Evolutionary conservation across 352 stramenopile species (phyloP), one percentile per base, ranked within the genome.

Genomic region (Thalassiosira ordinaria): DNA sequence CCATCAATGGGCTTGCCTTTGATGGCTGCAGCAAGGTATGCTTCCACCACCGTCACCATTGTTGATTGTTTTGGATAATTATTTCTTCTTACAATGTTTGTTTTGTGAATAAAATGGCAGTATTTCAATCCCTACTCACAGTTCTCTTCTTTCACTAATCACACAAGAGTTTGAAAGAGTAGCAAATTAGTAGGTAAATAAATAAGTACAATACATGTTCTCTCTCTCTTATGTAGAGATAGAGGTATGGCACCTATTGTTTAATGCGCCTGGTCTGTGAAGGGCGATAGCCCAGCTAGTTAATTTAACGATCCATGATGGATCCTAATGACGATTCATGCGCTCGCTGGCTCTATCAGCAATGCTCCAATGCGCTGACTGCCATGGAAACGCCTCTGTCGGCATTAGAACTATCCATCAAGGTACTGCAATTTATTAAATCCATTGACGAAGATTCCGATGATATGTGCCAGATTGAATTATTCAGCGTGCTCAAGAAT

Each of bases 401-500:
- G 24, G 33, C 68, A 16, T 64, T 84, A 16, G 3, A 74, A 37
- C 41, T 79, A 11, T 65, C 67, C 24, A 18, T 74, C 2, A 52
- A 60, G 44, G 67, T 77, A 20, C 51, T 84, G 5, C 37, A 47
- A n/a, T 51, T 78, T 16, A 60, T 84, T 31, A 35, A 71, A 57
- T 68, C 61, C 0, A 8, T 59, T 18, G 27, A 26, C 41, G n/a
- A 35, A 2, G 46, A 77, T 55, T 31, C 39, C 3, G 56, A 70
- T 22, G 33, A 70, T n/a, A 46, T 64, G 20, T 14, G 44, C 0
- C 20, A 49, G 20, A 61, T 66, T 16, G 55, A 63, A 26, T 39
- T 74, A 3, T 60, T 33, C 18, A 14, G 59, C 18, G n/a, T 59
- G 5, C n/a, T 73, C 1, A 35, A 47, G 29, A 22, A 69, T 31